phyloP scores from a whole-genome alignment of 2,329 filamentous ascomycete genomes.

The Phaeosphaeria sp. region DNA sequence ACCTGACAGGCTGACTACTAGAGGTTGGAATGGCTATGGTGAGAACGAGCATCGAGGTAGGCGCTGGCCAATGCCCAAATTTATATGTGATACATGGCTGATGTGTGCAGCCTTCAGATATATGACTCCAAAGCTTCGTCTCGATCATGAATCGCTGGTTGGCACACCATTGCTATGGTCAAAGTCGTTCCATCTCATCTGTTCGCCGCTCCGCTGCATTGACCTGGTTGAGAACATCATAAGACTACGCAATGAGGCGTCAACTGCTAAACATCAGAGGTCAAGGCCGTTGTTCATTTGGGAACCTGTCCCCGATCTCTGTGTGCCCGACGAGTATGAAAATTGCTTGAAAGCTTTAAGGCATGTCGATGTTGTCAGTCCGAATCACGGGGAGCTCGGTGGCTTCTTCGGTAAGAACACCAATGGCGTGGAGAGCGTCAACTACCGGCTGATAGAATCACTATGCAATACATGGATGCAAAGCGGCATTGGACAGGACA shows the following conservation, averaged over 20 bases:
- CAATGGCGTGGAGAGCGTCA: conserved; percentile 42
- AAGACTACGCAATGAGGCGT: conserved; percentile 53
- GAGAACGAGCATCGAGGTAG: conserved; percentile 67
- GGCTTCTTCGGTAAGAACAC: conserved; percentile 72
- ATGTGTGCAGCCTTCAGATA: conserved; percentile 74
- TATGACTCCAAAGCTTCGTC: conserved; percentile 80
- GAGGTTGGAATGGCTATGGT: conserved; percentile 91
- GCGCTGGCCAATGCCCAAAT: not conserved
- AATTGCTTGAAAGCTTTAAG: conserved; percentile 61
- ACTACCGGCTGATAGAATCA: conserved; percentile 48
- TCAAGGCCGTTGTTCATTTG: conserved; percentile 78
- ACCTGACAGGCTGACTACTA: conserved; percentile 75
- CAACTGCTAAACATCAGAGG: conserved; percentile 8
- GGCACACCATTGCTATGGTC: conserved; percentile 68
- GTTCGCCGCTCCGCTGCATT: conserved; percentile 77
- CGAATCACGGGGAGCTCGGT: conserved; percentile 89
- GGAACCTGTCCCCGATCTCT: conserved; percentile 93
- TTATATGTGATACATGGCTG: not conserved
- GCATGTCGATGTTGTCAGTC: conserved; percentile 68
- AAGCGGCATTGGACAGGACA: conserved; percentile 43
- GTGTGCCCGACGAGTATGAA: conserved; percentile 68
- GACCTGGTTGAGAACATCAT: conserved; percentile 76
- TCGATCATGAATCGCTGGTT: conserved; percentile 75
- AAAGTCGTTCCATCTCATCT: conserved; percentile 86
- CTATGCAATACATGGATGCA: conserved; percentile 48